Base-by-base conservation (phyloP, 2,329 filamentous ascomycete genomes). In the Xylariales sp. region DNA sequence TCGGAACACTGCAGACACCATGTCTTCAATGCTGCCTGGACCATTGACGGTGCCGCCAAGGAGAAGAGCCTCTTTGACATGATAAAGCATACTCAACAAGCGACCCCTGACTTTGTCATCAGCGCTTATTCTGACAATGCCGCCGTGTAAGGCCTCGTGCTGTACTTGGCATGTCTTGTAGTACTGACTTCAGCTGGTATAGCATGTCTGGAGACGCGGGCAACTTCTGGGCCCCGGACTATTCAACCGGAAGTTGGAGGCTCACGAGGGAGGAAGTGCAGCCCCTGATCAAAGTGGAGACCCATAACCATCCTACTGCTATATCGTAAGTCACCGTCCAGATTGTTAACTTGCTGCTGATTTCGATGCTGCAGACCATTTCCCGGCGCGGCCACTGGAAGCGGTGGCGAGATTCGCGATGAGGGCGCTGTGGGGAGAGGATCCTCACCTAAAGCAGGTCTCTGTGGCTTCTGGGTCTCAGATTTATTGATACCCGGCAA, bases 41-140 rank as follows among this genome's bases (percentile, higher is more conserved):
- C 84, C 12, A 94, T 98, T 54, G 90, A 98, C 61, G 90, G 90
- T 39, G 73, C 85, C 51, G 69, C 74, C 49, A 93, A 90, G 74
- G 75, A 79, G 33, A 78, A 85, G 59, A 91, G 84, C 51, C 74
- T 98, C 6, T 98, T 98, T 58, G 82, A 82, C 25, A 97, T 98
- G 93, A 98, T 98, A 59, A 79, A 86, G 52, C 95, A 96, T 62
- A 98, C 93, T 1, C 89, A 98, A 67, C 85, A 88, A 61, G 78
- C 80, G 54, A 84, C 82, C 44, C 87, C 88, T 1, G 72, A 86
- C 40, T 84, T 82, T 59, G 94, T 90, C n/a, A 78, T 97, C 31
- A 96, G 89, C 25, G 93, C 93, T 6, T 98, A 98, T 66, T 95
- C 88, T 55, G 93, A 98, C 62, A 98, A 98, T 60, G 93, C 93